Conservation (phyloP, 2,329 filamentous ascomycete species). For the Scedosporium aurantiacum region DNA sequence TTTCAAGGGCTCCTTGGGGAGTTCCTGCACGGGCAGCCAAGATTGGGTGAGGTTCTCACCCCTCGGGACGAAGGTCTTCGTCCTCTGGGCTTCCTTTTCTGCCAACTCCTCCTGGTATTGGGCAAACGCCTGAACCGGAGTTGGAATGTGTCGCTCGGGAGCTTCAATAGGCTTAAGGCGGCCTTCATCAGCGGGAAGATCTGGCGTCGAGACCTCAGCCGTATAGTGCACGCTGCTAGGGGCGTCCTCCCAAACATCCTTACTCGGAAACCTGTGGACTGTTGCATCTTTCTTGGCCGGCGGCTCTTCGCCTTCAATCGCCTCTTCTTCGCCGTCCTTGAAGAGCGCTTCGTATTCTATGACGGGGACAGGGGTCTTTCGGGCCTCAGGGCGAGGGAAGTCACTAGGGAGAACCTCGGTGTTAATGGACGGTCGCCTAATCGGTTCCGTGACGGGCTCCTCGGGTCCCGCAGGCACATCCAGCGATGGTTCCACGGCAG, state of each 20-base stretch:
- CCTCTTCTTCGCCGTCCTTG: conserved; percentile 51
- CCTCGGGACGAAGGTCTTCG: conserved; percentile 36
- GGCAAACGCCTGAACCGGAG: conserved; percentile 54
- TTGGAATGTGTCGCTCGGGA: conserved; percentile 31
- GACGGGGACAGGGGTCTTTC: conserved; percentile 28
- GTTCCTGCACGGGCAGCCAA: conserved; percentile 5
- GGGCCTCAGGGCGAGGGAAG: not conserved
- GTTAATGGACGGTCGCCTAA: conserved; percentile 37
- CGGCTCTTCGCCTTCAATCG: conserved; percentile 24
- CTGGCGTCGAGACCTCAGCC: conserved; percentile 76
- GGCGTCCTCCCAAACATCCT: conserved; percentile 95
- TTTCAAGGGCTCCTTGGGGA: conserved; percentile 20
- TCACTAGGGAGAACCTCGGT: not conserved
- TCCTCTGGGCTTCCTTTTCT: conserved; percentile 37
- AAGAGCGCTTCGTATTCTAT: conserved; percentile 95
- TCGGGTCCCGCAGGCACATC: not conserved
- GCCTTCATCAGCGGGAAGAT: conserved; percentile 21
- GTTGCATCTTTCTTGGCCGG: conserved; percentile 35
- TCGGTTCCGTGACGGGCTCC: conserved; percentile 38
- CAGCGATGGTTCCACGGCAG: conserved; percentile 47
- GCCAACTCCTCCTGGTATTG: conserved; percentile 55
- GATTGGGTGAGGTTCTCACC: conserved; percentile 10
- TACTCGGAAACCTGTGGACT: conserved; percentile 73
- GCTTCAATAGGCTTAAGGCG: conserved; percentile 15
- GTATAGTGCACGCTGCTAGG: conserved; percentile 72